Base-by-base conservation (phyloP, 768 basidiomycete species). In the Russula virescens region DNA sequence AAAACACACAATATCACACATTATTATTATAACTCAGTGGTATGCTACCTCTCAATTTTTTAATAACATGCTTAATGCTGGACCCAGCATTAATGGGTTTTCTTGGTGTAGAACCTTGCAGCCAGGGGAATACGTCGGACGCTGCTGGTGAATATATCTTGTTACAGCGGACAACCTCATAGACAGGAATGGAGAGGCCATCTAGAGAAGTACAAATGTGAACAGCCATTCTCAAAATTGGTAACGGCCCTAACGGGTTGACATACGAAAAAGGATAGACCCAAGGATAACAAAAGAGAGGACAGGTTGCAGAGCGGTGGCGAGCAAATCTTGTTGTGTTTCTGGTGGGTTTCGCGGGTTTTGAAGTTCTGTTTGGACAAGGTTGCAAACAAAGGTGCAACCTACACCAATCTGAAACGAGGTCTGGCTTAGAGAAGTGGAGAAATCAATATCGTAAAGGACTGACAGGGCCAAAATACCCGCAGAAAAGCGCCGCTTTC, bases 401-500 rank as follows among this genome's bases (percentile, higher is more conserved):
- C 88, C 86, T 25, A 97, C 94, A 55, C 95, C 95, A 90, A 97
- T 94, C 79, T 93, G 73, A 28, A 49, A 26, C 6, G 59, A 53
- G 31, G n/a, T 45, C 38, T 40, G 31, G n/a, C n/a, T 18, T 31
- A 4, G 25, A 63, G 26, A 19, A 35, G 18, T 14, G 43, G 28
- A 34, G 35, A 26, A 31, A 21, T 9, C 11, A 21, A 47, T 4
- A 21, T 2, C 56, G 35, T 23, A 34, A 42, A 71, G 74, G 16
- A 69, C 63, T 55, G 42, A 64, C 63, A 25, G 63, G 63, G 84
- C 88, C 94, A 71, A 96, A 98, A 77, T 97, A 94, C 3, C 96
- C 96, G 5, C 82, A 84, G 71, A 98, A 97, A 5, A 94, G 66
- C 0, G 96, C 95, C 74, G 98, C 93, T 49, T 82, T 79, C 86